Conservation (phyloP, 495 filamentous ascomycete species). For the Neurospora intermedia region DNA sequence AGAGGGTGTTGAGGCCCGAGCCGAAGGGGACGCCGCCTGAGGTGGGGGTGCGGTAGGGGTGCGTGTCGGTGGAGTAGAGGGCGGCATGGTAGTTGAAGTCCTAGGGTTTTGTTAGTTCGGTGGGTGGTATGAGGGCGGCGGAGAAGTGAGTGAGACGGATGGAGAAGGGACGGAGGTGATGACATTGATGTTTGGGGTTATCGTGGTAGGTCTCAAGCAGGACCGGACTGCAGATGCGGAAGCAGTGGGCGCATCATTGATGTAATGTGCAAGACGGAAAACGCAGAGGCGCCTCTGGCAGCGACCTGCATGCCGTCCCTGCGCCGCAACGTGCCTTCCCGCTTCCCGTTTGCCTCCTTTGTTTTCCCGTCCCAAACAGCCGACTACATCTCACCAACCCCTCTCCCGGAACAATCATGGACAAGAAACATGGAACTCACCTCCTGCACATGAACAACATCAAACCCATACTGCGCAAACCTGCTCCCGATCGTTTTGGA, state of each 20-base stretch:
- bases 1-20: conserved; percentile 49
- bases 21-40: conserved; percentile 51
- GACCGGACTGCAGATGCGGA: not conserved
- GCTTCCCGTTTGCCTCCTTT: not conserved
- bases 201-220: not conserved
- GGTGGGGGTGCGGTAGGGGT: conserved; percentile 48
- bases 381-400: not conserved
- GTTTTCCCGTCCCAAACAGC: not conserved
- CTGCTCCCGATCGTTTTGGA: conserved; percentile 36
- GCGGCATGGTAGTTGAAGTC: conserved; percentile 57
- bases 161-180: no score
- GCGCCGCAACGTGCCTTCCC: not conserved
- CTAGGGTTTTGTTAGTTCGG: conserved; percentile 7
- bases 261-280: not conserved
- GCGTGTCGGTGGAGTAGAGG: conserved; percentile 43
- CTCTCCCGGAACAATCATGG: not conserved
- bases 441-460: conserved; percentile 53
- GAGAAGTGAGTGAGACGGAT: not conserved
- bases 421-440: conserved; percentile 11
- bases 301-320: no score
- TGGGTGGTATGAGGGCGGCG: not conserved
- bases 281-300: not conserved
- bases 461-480: conserved; percentile 42
- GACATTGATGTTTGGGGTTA: no score
- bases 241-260: not conserved